Base-by-base conservation (phyloP, 2,329 filamentous ascomycete species). In the Geosmithia flava region DNA sequence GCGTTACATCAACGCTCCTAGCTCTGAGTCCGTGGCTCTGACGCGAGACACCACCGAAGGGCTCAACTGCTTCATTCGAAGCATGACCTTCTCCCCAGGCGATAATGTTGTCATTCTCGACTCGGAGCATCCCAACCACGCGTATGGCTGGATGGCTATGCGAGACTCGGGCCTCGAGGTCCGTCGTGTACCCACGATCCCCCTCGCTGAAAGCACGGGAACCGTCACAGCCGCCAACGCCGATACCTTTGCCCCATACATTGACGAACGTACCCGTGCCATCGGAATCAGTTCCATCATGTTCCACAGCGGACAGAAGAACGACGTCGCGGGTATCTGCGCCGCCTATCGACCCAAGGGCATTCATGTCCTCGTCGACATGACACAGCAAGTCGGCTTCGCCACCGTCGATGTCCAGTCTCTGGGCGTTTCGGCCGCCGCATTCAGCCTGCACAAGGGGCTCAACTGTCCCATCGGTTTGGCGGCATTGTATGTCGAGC, bases 351-450 rank as follows among this genome's bases (percentile, higher is more conserved):
- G 60, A 10, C 55, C 54, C 0, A 42, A 47, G 7, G 59, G 60
- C 1, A 58, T 64, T 10, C 59, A 63, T 19, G 56, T 64, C 2
- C 53, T 64, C 1, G 58, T 53, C 1, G 62, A 64, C 46, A 8
- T 58, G 2, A 60, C 62, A 1, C 62, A 64, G 50, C 59, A 61
- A 7, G 59, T 61, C 13, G 65, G 64, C 1, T 60, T 67, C 19
- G 50, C 55, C 0, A 46, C 47, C 2, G 49, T 66, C 17, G 58
- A 65, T 41, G 53, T 62, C 4, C 45, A 50, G 23, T 49, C 50
- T 0, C 30, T 56, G 3, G 56, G 55, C 5, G 51, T 61, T 1
- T 63, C 62, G 2, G 62, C 59, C 2, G 61, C 54, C 1, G 59
- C 60, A 0, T 64, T 63, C 41, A 56, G 55, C 3, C 46, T 61